Evolutionary conservation across 371 early-diverging fungal genomes (phyloP), one percentile per base, ranked within the genome.

Genomic region (Mortierella sp.): DNA sequence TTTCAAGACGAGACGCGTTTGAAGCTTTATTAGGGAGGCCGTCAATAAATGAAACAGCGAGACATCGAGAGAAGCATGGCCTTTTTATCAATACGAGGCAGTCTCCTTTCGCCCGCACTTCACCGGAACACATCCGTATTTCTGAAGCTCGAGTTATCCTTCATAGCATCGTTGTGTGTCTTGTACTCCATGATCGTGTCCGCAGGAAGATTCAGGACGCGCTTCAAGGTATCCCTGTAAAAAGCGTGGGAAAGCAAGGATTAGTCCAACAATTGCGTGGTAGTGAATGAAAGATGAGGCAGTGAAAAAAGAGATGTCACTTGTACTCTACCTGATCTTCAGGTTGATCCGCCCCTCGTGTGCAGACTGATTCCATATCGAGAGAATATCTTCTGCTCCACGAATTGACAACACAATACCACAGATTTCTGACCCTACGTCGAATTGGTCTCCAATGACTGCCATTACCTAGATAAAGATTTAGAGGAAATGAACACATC

Each of bases 381-480:
- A 94, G 48, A 97, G 81, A 51, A 97, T 97, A 70, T 96, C 97
- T 77, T 97, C 97, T 25, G 89, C 89, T 70, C 90, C 91, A 30
- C 98, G 87, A 66, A 97, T 94, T n/a, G 96, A 96, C 60, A 97
- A 83, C n/a, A 97, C 97, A 23, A 93, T 91, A 15, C 98, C 98
- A 81, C 96, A 96, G 45, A 97, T 92, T 75, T 96, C 96, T 52
- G 88, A 86, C 11, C 91, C 90, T 7, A 92, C 93, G 57, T 93
- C 92, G 81, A 96, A 96, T 66, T 94, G 93, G 62, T 94, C 94
- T 28, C 96, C 95, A 76, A 95, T 90, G 25, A 96, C 87, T 23
- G 95, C 97, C 84, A 97, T 85, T 11, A 93, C 80, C 92, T 91
- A 52, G 3, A 57, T 11, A n/a, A n/a, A 21, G 16, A 16, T 11